Evolutionary conservation across 176 grass and related monocot species (phyloP).

Genomic region (Olyra latifolia): DNA sequence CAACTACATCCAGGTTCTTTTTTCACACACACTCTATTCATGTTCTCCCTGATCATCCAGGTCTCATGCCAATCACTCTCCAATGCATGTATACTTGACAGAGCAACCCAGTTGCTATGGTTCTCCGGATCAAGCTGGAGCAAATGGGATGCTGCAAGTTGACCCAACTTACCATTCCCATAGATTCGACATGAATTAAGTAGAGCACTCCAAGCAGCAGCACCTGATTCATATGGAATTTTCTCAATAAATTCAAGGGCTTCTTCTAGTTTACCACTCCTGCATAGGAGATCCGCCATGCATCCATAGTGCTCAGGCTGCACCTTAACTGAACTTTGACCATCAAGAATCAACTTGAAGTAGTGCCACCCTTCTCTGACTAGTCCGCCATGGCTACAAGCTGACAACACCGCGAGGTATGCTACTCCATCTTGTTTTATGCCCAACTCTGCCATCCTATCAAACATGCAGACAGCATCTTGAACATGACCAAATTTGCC

Average conservation of each 20-base stretch:
- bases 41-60: constrained; percentile 47
- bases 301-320: constrained; percentile 58
- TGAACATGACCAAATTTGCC: constrained; percentile 43
- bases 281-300: constrained; percentile 64
- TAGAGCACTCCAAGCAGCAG: constrained; percentile 55
- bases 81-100: constrained; percentile 54
- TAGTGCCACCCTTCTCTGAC: constrained; percentile 53
- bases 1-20: constrained; percentile 79
- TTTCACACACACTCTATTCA: constrained; percentile 48
- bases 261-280: constrained; percentile 46
- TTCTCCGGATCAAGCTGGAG: constrained; percentile 52
- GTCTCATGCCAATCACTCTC: constrained; percentile 47
- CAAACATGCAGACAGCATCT: constrained; percentile 46
- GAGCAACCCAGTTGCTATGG: constrained; percentile 61
- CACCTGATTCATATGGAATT: constrained; percentile 43
- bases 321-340: constrained; percentile 18
- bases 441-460: constrained; percentile 49
- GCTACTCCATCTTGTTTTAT: constrained; percentile 49
- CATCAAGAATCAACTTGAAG: constrained; percentile 43
- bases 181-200: constrained; percentile 53
- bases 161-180: constrained; percentile 39
- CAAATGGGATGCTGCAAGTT: constrained; percentile 40
- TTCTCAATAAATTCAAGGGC: constrained; percentile 54
- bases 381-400: constrained; percentile 63
- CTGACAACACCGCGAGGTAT: constrained; percentile 57